Evolutionary conservation across 2,329 filamentous ascomycete species (phyloP), one percentile per base, ranked within the genome.

Genomic region (Coleophoma cylindrospora): DNA sequence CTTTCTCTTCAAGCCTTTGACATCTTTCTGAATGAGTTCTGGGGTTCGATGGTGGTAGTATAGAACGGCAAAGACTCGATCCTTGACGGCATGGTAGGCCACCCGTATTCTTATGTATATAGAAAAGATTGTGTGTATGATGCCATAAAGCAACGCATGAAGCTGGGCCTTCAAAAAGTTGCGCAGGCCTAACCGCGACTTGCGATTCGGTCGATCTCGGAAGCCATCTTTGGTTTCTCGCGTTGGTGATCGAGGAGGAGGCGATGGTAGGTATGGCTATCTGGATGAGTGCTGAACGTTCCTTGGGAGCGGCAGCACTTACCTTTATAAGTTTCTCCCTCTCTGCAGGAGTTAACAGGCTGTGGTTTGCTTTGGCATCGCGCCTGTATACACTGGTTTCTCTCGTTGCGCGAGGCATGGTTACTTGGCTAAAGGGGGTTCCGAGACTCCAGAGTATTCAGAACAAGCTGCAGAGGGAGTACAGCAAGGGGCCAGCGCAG

Each of bases 11-110:
- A 99, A 70, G 10, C 79, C 77, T 66, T 83, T 83, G 22, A 97
- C 86, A 70, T 99, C 94, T 62, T 87, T 85, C 63, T 86, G 84
- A 59, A 99, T 96, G 64, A 96, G 83, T 65, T 95, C 89, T 8
- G 94, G 94, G 1, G 92, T 95, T 47, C 89, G 88, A 69, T 99
- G 94, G 71, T 99, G 95, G 72, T 99, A 94, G 68, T 92, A 91
- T 49, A 95, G 76, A 54, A 97, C 80, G 10, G 89, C 88, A 48
- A 90, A 81, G 56, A 92, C 73, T 52, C 88, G 84, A 66, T 94
- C 87, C 58, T 83, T 75, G 45, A 95, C 77, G 9, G 86, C 81
- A 66, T 92, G 86, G 71, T 90, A 94, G 49, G 83, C 81, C 64
- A 90, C 84, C 51, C 91, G 84, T 51, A 89, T 70, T 55, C 91